Percentiles rank a stretch among this genome's conserved stretches.
phyloP scores from a whole-genome alignment of 176 grass and related monocot species.

The Triticum dicoccoides region DNA sequence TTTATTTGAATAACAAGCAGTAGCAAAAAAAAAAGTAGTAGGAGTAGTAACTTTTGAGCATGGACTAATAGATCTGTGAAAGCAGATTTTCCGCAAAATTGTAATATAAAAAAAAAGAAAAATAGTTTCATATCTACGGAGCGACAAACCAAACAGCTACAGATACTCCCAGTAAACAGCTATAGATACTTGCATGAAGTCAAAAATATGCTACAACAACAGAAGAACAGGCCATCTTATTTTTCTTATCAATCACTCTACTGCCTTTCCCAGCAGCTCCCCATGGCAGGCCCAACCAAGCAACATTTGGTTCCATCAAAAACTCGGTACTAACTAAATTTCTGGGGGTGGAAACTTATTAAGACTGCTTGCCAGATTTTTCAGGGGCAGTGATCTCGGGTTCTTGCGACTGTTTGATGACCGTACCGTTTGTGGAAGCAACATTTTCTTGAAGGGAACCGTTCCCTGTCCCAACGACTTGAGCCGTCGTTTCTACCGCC shows the following conservation, averaged over 20 bases:
- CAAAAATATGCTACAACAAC: slow-evolving; percentile 52
- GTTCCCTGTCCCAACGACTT: slow-evolving; percentile 34
- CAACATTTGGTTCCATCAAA: slow-evolving; percentile 30
- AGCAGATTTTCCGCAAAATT: slow-evolving; percentile 21
- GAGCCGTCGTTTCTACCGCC: slow-evolving; percentile 34
- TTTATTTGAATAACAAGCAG: neutral
- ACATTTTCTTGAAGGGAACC: slow-evolving; percentile 48
- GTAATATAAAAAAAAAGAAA: slow-evolving; percentile 4
- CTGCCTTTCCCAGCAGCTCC: slow-evolving; percentile 10
- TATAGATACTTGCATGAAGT: neutral
- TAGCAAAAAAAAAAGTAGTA: neutral
- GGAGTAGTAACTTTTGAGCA: neutral
- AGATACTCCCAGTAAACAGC: neutral
- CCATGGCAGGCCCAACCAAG: slow-evolving; percentile 9
- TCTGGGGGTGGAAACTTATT: slow-evolving; percentile 23
- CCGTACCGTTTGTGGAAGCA: slow-evolving; percentile 37
- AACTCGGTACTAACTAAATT: slow-evolving; percentile 38
- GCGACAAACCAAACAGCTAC: slow-evolving; percentile 40
- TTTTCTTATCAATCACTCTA: slow-evolving; percentile 24
- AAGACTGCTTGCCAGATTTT: slow-evolving; percentile 43
- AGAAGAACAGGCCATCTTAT: slow-evolving; percentile 48
- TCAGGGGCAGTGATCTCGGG: slow-evolving; percentile 43
- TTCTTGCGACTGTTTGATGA: slow-evolving; percentile 42
- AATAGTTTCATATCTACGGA: slow-evolving; percentile 33
- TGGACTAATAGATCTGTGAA: neutral